Percentiles rank a stretch among this genome's conserved stretches.
These are phyloP conservation scores for Hortaea werneckii DNA, from an alignment of 2,329 filamentous ascomycete species.

Conservation along the genomic window DNA sequence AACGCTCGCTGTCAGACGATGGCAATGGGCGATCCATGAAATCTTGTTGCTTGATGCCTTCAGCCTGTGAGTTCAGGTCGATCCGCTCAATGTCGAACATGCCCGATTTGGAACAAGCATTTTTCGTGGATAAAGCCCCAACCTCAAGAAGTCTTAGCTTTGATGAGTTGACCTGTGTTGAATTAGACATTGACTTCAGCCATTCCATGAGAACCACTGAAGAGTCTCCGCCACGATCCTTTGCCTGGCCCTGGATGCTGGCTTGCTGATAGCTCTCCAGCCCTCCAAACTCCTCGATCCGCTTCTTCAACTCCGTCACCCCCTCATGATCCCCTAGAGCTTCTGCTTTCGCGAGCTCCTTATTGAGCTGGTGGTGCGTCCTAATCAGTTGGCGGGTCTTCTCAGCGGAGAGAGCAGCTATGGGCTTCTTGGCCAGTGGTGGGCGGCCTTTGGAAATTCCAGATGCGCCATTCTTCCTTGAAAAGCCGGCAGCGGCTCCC, in stretches of 20 bases:
- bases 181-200: constrained; percentile 30
- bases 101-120: constrained; percentile 67
- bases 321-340: constrained; percentile 30
- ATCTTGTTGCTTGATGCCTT: constrained; percentile 76
- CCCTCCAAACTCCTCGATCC: constrained; percentile 49
- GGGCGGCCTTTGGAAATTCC: constrained; percentile 1
- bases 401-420: background rate
- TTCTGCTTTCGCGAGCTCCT: constrained; percentile 43
- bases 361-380: constrained; percentile 46
- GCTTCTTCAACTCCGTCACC: constrained; percentile 33
- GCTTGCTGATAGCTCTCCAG: constrained; percentile 52
- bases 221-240: constrained; percentile 53
- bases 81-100: constrained; percentile 70
- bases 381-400: constrained; percentile 2
- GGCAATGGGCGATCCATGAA: constrained; percentile 86
- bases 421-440: background rate
- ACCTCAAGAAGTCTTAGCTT: constrained; percentile 69
- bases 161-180: constrained; percentile 3
- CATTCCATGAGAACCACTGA: constrained; percentile 50
- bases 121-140: constrained; percentile 72
- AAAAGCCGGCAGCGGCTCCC: too few species aligned
- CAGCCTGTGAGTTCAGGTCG: constrained; percentile 77
- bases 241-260: constrained; percentile 52
- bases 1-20: constrained; percentile 45
- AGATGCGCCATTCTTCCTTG: background rate